Evolutionary conservation across 805 yeast genomes (phyloP), one percentile per base, ranked within the genome.

Genomic region (Ascoidea tarda): DNA sequence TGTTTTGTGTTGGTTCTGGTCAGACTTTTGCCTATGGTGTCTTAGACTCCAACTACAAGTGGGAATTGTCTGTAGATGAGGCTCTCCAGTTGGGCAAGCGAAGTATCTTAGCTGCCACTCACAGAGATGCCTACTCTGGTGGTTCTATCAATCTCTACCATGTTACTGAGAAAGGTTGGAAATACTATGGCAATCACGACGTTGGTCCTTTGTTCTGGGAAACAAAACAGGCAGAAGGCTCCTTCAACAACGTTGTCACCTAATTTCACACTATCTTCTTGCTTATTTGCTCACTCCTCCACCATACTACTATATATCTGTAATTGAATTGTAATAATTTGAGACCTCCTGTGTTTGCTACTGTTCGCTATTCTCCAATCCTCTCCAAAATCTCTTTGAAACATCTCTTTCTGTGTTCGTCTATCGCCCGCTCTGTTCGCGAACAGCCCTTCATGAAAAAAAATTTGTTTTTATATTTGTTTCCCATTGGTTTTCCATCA

Each of bases 11-110:
- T 38, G 99, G 99, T 49, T 91, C 98, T 1, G 99, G 99, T 69
- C 99, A 93, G 73, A 93, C 99, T 1, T 93, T 93, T 70, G 99
- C 99, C 6, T 93, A 93, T 64, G 99, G 99, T 76, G 99, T 93
- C 28, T 75, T 93, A 59, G 99, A 93, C 67, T 80, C 96, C 42
- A 90, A 87, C 61, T 87, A 88, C 70, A 78, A 76, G 61, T 89
- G 96, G 96, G 97, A 93, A 63, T 70, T 93, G 57, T 66, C 87
- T 1, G 91, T 87, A 4, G 98, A 93, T 57, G 98, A 93, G 58
- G 98, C 98, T 4, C 76, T 93, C 57, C 86, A 86, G 62, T 75
- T 93, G 59, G 99, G 99, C 59, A 90, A 90, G 70, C 82, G 99
- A 69, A 84, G 96, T 49, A 93, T 93, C 62, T 75, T 93, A 60